Evolutionary conservation across 2,329 filamentous ascomycete genomes (phyloP).

Genomic region (Exophiala lecanii-corni): DNA sequence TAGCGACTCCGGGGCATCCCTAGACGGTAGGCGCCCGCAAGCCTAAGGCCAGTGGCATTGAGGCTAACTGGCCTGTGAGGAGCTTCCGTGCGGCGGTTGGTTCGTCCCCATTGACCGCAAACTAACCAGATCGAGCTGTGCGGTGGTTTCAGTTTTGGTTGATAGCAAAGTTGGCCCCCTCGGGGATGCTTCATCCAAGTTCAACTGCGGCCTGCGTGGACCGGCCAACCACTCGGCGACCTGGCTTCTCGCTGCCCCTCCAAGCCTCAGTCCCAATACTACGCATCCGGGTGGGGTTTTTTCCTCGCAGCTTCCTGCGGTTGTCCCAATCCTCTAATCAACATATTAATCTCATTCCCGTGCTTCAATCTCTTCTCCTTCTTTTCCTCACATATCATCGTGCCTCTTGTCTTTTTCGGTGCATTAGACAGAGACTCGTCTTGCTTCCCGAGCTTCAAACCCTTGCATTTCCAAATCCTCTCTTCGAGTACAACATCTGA

Average conservation of each 20-base stretch:
- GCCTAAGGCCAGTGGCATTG: not conserved
- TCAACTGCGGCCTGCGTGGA: too few relatives aligned
- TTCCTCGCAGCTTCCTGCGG: not conserved
- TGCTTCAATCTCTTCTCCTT: slow-evolving; percentile 19
- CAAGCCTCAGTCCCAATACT: not conserved
- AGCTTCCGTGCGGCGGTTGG: not conserved
- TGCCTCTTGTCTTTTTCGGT: slow-evolving; percentile 29
- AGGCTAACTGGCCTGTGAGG: not conserved
- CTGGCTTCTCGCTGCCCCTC: not conserved
- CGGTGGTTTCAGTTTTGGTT: not conserved
- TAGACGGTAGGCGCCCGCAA: not conserved
- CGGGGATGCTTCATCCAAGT: too few relatives aligned
- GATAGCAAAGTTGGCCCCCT: too few relatives aligned
- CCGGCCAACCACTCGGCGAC: too few relatives aligned
- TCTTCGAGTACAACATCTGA: not conserved
- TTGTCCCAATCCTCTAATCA: slow-evolving; percentile 3
- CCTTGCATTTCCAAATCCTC: not conserved
- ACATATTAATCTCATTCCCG: slow-evolving; percentile 24
- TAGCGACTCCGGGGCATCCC: not conserved
- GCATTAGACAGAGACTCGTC: slow-evolving; percentile 27
- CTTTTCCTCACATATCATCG: slow-evolving; percentile 19
- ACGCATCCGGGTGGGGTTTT: not conserved
- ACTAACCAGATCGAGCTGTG: not conserved
- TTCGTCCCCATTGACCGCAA: not conserved
- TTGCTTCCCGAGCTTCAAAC: slow-evolving; percentile 1